Percentiles rank a stretch among this genome's conserved stretches.
These are phyloP conservation scores for Cyberlindnera petersonii DNA, from an alignment of 805 yeast genomes.

Conservation along the genomic window DNA sequence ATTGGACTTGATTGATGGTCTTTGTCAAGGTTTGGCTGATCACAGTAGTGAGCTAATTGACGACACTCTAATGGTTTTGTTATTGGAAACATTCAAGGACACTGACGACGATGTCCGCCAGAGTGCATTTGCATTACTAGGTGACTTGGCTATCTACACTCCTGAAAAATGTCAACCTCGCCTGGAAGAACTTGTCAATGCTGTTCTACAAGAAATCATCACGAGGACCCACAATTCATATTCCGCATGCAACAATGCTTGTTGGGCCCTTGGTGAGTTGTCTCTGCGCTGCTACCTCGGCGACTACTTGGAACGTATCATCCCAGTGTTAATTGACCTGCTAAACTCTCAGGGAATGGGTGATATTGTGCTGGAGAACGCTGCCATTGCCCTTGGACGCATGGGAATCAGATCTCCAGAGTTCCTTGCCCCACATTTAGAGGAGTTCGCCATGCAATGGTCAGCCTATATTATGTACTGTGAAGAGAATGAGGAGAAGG, in stretches of 20 bases:
- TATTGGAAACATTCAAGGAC: conserved; percentile 71
- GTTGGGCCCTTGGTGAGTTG: conserved; percentile 92
- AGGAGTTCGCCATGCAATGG: conserved; percentile 64
- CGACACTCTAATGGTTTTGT: conserved; percentile 50
- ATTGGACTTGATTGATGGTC: conserved; percentile 85
- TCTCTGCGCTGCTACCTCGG: conserved; percentile 53
- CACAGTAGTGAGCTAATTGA: conserved; percentile 56
- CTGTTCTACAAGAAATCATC: conserved; percentile 66
- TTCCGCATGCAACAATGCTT: conserved; percentile 81
- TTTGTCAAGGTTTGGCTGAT: conserved; percentile 80
- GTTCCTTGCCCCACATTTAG: conserved; percentile 53
- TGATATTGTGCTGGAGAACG: conserved; percentile 73
- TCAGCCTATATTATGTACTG: conserved; percentile 60
- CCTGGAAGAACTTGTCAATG: conserved; percentile 51
- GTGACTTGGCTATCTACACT: conserved; percentile 75
- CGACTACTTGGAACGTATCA: conserved; percentile 51
- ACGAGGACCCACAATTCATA: conserved; percentile 44
- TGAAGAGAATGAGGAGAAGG: conserved; percentile 84
- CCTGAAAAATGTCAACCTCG: conserved; percentile 32
- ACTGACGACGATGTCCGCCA: conserved; percentile 86
- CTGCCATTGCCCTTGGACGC: conserved; percentile 87
- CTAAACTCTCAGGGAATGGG: conserved; percentile 49
- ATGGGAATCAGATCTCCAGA: conserved; percentile 65
- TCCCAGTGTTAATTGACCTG: conserved; percentile 56
- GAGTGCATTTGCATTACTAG: conserved; percentile 82